phyloP scores from a whole-genome alignment of 2,329 filamentous ascomycete species.

The Colletotrichum phormii region DNA sequence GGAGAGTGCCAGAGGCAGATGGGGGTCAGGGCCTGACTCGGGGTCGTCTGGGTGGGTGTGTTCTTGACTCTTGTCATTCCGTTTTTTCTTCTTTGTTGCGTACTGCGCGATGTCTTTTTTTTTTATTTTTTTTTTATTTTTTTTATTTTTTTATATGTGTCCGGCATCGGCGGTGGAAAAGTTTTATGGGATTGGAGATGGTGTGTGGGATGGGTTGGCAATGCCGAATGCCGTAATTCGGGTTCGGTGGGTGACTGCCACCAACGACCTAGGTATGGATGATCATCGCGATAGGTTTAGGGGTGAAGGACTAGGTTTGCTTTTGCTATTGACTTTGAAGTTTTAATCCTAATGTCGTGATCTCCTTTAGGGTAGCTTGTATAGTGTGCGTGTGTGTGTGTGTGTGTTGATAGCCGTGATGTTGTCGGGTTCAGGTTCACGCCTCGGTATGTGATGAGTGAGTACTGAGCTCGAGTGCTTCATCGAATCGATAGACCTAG shows the following conservation, averaged over 20 bases:
- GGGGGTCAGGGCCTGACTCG: background rate
- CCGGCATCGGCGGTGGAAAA: background rate
- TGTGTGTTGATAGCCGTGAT: background rate
- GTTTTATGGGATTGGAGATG: background rate
- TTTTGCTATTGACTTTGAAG: background rate
- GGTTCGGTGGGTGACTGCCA: background rate
- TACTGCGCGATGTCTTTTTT: background rate
- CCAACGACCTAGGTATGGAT: too few species aligned
- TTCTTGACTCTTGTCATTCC: background rate
- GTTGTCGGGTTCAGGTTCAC: background rate
- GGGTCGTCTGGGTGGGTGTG: background rate
- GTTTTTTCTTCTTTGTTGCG: background rate
- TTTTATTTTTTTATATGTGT: background rate
- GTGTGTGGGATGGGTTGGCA: background rate
- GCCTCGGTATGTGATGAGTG: background rate
- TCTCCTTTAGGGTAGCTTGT: background rate
- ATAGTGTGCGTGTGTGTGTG: too few species aligned
- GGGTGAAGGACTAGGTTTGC: background rate
- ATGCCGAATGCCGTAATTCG: background rate
- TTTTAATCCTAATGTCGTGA: background rate
- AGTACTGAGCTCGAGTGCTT: background rate
- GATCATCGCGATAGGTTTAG: background rate
- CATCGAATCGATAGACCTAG: background rate
- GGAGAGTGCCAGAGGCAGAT: too few species aligned
- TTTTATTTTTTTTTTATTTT: background rate